Evolutionary conservation across 495 filamentous ascomycete species (phyloP).

Genomic region (Parachaetomium inaequale): DNA sequence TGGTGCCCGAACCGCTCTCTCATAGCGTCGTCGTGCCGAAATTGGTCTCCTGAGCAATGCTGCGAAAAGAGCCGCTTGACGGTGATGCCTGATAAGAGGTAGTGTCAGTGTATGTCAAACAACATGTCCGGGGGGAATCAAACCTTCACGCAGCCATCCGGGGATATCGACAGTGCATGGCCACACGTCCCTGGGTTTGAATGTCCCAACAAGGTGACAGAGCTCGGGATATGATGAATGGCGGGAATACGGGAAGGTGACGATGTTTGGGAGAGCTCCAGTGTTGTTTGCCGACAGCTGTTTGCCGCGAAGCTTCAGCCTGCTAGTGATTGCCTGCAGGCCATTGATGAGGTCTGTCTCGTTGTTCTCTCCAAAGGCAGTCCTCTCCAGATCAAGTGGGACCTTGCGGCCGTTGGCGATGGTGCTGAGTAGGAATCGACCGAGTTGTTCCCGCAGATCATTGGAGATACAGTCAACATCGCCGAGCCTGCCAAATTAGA

Average conservation of each 20-base stretch:
- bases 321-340: slow-evolving; percentile 32
- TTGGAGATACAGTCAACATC: slow-evolving; percentile 21
- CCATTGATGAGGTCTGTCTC: slow-evolving; percentile 26
- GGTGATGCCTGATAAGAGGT: slow-evolving; percentile 42
- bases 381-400: slow-evolving; percentile 32
- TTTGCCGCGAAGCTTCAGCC: slow-evolving; percentile 22
- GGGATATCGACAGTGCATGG: slow-evolving; percentile 73
- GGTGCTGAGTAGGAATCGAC: slow-evolving; percentile 26
- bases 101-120: slow-evolving; percentile 19
- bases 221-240: slow-evolving; percentile 86
- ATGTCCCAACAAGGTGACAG: slow-evolving; percentile 62
- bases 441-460: slow-evolving; percentile 27
- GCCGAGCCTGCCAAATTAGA: slow-evolving; percentile 19
- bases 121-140: background rate
- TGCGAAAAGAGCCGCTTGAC: slow-evolving; percentile 68
- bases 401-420: slow-evolving; percentile 31
- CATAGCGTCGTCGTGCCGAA: slow-evolving; percentile 68
- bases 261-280: slow-evolving; percentile 38
- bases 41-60: slow-evolving; percentile 56
- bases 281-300: background rate
- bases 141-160: slow-evolving; percentile 55
- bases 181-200: slow-evolving; percentile 72
- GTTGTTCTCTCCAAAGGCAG: slow-evolving; percentile 23
- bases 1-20: slow-evolving; percentile 14
- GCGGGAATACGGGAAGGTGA: slow-evolving; percentile 79